Evolutionary conservation across 1,139 yeast genomes (phyloP).

Genomic region (Casaregolazyma suthepensis): DNA sequence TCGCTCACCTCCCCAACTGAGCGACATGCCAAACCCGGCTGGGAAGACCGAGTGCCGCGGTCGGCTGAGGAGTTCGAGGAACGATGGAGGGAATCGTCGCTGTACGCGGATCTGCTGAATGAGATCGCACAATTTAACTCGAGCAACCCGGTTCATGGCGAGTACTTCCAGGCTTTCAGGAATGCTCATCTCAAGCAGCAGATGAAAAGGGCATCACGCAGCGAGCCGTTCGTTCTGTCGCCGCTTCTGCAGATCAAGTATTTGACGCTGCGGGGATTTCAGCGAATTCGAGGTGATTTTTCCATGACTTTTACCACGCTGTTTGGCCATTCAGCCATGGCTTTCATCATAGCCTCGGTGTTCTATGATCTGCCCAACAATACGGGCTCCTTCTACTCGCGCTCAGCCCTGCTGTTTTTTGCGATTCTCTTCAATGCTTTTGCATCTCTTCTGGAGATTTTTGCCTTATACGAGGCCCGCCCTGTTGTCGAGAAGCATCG

Average conservation of each 20-base stretch:
- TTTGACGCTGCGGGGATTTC: conserved; percentile 54
- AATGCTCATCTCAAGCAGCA: conserved; percentile 35
- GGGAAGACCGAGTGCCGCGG: conserved; percentile 57
- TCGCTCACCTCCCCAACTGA: conserved; percentile 71
- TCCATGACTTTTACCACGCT: conserved; percentile 56
- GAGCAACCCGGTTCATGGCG: conserved; percentile 22
- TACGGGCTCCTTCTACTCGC: conserved; percentile 54
- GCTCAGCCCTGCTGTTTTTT: conserved; percentile 71
- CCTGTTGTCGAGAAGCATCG: conserved; percentile 77
- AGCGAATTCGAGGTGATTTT: conserved; percentile 61
- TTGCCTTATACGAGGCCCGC: conserved; percentile 65
- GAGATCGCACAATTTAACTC: conserved; percentile 39
- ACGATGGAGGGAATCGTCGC: conserved; percentile 58
- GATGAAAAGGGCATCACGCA: conserved; percentile 46
- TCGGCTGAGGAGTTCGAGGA: conserved; percentile 63
- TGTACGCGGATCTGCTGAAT: conserved; percentile 35
- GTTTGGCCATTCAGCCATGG: conserved; percentile 64
- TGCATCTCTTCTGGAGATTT: conserved; percentile 65
- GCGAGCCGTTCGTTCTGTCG: conserved; percentile 62
- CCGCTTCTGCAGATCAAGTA: conserved; percentile 59
- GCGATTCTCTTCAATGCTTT: conserved; percentile 74
- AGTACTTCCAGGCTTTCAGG: conserved; percentile 22
- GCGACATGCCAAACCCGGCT: conserved; percentile 50
- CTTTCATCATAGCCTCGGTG: conserved; percentile 65
- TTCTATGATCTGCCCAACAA: conserved; percentile 52